Conservation (phyloP, 1,284 basidiomycete species). For the Xerocomus minutiporus region DNA sequence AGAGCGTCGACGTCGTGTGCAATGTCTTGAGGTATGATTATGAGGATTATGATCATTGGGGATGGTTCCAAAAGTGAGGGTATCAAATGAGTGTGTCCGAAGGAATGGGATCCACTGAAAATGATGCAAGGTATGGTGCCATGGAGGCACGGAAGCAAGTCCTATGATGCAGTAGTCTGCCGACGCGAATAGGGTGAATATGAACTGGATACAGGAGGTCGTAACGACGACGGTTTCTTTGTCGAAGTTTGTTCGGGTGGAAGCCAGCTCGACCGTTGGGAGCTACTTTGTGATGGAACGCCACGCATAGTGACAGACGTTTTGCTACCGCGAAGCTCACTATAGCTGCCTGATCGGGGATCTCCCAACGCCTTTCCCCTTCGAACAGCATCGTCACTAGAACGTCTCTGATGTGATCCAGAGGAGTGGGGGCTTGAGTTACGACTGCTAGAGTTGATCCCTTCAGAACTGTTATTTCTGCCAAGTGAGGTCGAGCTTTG, state of each 20-base stretch:
- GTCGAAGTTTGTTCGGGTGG: conserved; percentile 12
- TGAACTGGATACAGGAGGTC: conserved; percentile 14
- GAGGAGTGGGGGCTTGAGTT: conserved; percentile 18
- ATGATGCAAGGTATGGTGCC: conserved; percentile 3
- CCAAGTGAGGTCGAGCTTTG: conserved; percentile 20
- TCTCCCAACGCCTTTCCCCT: conserved; percentile 9
- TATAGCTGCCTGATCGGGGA: conserved; percentile 16
- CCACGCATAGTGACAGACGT: conserved; percentile 7
- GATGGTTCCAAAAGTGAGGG: conserved; percentile 20
- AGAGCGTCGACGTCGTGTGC: conserved; percentile 15
- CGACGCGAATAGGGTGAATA: conserved; percentile 20
- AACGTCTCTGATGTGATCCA: conserved; percentile 26
- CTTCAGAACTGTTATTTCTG: conserved; percentile 27
- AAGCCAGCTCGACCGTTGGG: conserved; percentile 27
- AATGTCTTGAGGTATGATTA: conserved; percentile 15
- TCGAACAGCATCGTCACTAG: conserved; percentile 29
- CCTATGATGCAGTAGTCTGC: conserved; percentile 25
- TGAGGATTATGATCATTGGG: conserved; percentile 10
- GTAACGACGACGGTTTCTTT: conserved; percentile 11
- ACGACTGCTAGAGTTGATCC: conserved; percentile 15
- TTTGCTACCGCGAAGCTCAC: conserved; percentile 16
- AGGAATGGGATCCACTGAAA: conserved; percentile 15
- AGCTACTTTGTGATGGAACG: conserved; percentile 8
- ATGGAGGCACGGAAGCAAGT: not conserved
- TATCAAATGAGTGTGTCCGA: conserved; percentile 33